Evolutionary conservation across 371 early-diverging fungal species (phyloP).

Genomic region (Mortierella sp.): DNA sequence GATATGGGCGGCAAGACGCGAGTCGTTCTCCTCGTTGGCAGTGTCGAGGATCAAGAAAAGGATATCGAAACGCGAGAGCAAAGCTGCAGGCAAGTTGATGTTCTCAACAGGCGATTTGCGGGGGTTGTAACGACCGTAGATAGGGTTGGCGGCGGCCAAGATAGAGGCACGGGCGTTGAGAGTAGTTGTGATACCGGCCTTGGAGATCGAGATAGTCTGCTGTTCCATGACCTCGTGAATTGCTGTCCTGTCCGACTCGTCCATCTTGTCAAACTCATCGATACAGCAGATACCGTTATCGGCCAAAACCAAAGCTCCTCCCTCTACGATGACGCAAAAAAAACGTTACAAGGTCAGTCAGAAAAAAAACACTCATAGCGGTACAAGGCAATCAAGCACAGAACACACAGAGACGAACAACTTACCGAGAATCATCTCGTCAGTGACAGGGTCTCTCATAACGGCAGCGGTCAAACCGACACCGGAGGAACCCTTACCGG

Average conservation of each 20-base stretch:
- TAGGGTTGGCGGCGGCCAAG: conserved; percentile 93
- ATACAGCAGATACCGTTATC: conserved; percentile 96
- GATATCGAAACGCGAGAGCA: conserved; percentile 98
- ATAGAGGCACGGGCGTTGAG: conserved; percentile 93
- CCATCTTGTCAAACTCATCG: conserved; percentile 97
- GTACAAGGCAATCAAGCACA: not conserved
- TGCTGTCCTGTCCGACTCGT: conserved; percentile 88
- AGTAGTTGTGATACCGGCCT: conserved; percentile 96
- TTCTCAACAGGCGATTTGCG: conserved; percentile 88
- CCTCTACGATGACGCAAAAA: conserved; percentile 68
- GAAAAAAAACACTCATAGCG: not conserved
- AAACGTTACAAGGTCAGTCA: not conserved
- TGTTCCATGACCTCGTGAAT: conserved; percentile 99
- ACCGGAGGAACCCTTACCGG: conserved; percentile 93
- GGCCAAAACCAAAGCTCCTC: conserved; percentile 93
- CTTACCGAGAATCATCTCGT: conserved; percentile 87
- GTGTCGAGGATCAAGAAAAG: conserved; percentile 92
- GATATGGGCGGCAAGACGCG: conserved; percentile 90
- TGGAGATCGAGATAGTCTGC: conserved; percentile 92
- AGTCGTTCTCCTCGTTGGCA: conserved; percentile 80
- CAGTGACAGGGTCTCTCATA: conserved; percentile 87
- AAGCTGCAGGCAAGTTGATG: conserved; percentile 96
- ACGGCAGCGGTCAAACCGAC: conserved; percentile 97
- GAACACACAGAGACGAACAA: not conserved
- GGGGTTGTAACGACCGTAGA: conserved; percentile 89